Evolutionary conservation across 495 filamentous ascomycete genomes (phyloP).

Genomic region (Talaromyces wortmannii): DNA sequence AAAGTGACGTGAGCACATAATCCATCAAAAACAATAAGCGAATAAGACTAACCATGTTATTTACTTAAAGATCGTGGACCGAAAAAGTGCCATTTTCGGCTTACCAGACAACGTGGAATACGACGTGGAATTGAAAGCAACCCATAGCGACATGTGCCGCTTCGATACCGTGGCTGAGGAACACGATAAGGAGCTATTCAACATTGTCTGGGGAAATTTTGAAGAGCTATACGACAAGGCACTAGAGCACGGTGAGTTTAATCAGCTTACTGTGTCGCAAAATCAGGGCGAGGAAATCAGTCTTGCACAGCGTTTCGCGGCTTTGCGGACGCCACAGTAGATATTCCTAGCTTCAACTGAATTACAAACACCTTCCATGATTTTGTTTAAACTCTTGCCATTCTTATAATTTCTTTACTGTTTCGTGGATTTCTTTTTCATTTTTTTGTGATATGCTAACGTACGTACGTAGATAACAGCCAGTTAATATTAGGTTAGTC

Average conservation of each 20-base stretch:
- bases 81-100: not conserved
- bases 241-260: not conserved
- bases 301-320: not conserved
- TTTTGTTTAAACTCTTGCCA: too few relatives aligned
- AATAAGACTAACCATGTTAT: too few relatives aligned
- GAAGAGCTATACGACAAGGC: not conserved
- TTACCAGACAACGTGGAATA: not conserved
- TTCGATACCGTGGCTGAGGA: not conserved
- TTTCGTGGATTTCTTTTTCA: not conserved
- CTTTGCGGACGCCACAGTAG: not conserved
- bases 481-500: not conserved
- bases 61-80: not conserved
- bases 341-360: not conserved
- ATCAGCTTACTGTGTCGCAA: not conserved
- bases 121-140: not conserved
- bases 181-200: not conserved
- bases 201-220: not conserved
- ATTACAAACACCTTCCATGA: too few relatives aligned
- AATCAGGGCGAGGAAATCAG: not conserved
- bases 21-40: too few relatives aligned
- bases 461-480: not conserved
- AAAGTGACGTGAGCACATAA: slow-evolving; percentile 5
- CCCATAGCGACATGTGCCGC: not conserved
- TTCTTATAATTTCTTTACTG: not conserved
- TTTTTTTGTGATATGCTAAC: not conserved